phyloP scores from a whole-genome alignment of 768 basidiomycete species.

The Tricholomella constricta region DNA sequence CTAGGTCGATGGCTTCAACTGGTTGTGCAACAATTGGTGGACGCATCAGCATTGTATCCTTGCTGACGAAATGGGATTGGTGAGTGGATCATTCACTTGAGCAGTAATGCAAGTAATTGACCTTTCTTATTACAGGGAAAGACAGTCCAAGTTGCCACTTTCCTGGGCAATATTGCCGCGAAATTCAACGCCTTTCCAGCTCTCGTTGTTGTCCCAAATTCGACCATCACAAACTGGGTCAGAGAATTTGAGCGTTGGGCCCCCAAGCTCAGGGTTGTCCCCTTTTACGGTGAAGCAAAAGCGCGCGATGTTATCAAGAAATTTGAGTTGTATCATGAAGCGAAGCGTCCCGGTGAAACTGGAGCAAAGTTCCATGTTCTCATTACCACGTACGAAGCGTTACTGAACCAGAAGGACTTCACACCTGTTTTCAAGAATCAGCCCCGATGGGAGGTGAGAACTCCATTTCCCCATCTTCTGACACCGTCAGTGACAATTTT shows the following conservation, averaged over 20 bases:
- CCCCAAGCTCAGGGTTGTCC: constrained; percentile 73
- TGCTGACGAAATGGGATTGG: constrained; percentile 98
- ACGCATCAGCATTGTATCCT: constrained; percentile 82
- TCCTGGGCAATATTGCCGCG: constrained; percentile 66
- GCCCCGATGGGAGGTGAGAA: constrained; percentile 81
- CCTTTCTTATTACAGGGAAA: constrained; percentile 57
- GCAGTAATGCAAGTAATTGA: not conserved
- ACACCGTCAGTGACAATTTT: not conserved
- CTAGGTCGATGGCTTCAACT: constrained; percentile 80
- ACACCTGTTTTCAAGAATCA: constrained; percentile 72
- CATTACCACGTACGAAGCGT: constrained; percentile 89
- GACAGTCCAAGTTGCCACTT: constrained; percentile 89
- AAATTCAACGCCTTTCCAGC: constrained; percentile 70
- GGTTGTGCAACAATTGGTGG: constrained; percentile 90
- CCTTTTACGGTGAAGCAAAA: constrained; percentile 81
- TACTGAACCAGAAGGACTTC: constrained; percentile 72
- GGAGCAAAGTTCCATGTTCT: constrained; percentile 84
- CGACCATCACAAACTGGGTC: constrained; percentile 94
- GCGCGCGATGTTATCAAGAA: constrained; percentile 78
- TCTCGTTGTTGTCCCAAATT: constrained; percentile 94
- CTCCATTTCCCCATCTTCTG: not conserved
- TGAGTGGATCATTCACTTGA: constrained; percentile 29
- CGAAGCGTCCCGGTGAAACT: constrained; percentile 40
- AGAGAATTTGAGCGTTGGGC: constrained; percentile 92
- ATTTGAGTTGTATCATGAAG: constrained; percentile 76